These are phyloP conservation scores for Raphanus sativus DNA, from an alignment of 345 rosid genomes.

Conservation along the genomic window DNA sequence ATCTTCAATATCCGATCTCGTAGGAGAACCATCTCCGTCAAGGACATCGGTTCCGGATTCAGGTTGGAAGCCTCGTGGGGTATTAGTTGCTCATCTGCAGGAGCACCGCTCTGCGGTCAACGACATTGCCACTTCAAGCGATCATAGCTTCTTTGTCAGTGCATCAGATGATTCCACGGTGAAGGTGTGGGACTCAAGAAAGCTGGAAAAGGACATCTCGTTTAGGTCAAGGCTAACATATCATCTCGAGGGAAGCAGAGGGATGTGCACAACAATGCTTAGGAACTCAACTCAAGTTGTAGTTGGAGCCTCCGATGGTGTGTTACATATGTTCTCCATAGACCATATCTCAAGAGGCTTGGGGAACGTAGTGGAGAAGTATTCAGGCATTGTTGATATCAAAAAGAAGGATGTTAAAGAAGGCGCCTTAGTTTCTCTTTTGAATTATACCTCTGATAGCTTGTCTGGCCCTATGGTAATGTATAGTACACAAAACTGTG, in stretches of 20 bases:
- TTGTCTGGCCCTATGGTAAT: constrained; percentile 62
- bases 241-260: constrained; percentile 97
- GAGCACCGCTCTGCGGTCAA: constrained; percentile 96
- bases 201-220: constrained; percentile 92
- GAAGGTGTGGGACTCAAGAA: constrained; percentile 98
- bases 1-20: constrained; percentile 53
- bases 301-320: constrained; percentile 94
- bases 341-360: constrained; percentile 92
- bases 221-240: constrained; percentile 94
- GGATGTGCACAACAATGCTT: constrained; percentile 79
- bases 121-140: constrained; percentile 83
- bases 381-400: constrained; percentile 93
- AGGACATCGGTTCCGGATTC: constrained; percentile 69
- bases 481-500: constrained; percentile 85
- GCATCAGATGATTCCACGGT: constrained; percentile 99
- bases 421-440: constrained; percentile 83
- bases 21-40: constrained; percentile 62
- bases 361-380: constrained; percentile 88
- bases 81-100: constrained; percentile 93
- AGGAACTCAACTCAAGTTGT: constrained; percentile 77
- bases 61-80: constrained; percentile 99
- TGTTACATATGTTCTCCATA: constrained; percentile 80
- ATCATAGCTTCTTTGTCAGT: constrained; percentile 87
- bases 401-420: constrained; percentile 90
- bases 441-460: constrained; percentile 65